Evolutionary conservation across 129 eudicot species (phyloP), one percentile per base, ranked within the genome.

Genomic region (Gnaphalium uliginosum): DNA sequence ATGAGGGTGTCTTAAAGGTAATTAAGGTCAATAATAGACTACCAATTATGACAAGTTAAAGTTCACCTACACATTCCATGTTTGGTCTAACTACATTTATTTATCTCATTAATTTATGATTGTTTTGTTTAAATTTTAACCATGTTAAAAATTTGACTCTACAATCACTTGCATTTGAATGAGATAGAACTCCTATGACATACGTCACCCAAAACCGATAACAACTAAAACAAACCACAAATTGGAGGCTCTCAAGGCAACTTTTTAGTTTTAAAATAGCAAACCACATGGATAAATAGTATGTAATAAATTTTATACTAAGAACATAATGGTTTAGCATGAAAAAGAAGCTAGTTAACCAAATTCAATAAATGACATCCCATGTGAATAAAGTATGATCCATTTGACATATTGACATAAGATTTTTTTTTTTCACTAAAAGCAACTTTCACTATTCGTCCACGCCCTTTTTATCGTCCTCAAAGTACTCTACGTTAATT

Each of bases 351-450:
- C 51, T 61, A 25, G 26, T 60, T 74, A 43, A 19, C 48, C 22
- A 51, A 75, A 75, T 63, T 75, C 23, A 75, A 6, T 75, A 63
- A 63, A 63, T 41, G 71, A 24, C 79, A 75, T 63, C 33, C 79
- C 79, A 63, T 75, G 79, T 63, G 79, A 27, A 75, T 75, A 27
- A 75, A 63, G 79, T 19, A 62, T 74, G 71, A 43, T 41, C 29
- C 71, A 26, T 48, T 75, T 60, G 60, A 62, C 32, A 46, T 26
- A n/a, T 13, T 14, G 18, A 3, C 51, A 13, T 4, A 15, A 26
- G 22, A 24, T 2, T 9, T 29, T 63, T 15, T 43, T 65, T 26
- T 19, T 39, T 26, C 21, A 29, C 41, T 63, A 11, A 69, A 69
- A 41, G 68, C 29, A 19, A 69, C 68, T 59, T 77, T 69, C 76